Evolutionary conservation across 78 protist genomes (phyloP), one percentile per base, ranked within the genome.

Genomic region (Tieghemostelium lacteum): DNA sequence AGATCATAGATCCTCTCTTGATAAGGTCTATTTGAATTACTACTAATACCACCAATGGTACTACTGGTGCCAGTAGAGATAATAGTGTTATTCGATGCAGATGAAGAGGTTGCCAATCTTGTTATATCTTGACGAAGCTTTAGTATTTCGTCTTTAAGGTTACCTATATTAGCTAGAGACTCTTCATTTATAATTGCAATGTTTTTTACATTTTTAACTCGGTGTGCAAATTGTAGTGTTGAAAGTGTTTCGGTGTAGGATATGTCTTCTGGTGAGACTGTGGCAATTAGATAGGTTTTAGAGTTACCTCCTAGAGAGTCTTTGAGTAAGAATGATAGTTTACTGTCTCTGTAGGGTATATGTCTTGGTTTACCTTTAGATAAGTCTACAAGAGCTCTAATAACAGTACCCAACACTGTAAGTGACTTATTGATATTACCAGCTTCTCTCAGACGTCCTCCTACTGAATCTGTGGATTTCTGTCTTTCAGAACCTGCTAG

Each of bases 401-500:
- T 94, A 28, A 88, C 94, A 45, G 64, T 78, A 8, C 93, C 93
- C 26, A 92, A 85, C 4, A 29, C 10, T 0, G 76, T 52, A 17
- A 94, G 61, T 40, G 87, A 88, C 61, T 88, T 66, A 72, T 95
- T 89, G 28, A 95, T 95, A 72, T 69, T 75, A 34, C 87, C 76
- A 50, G 96, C 94, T 57, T 95, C 97, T 16, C 86, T 86, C 29
- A 95, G 85, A n/a, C 97, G 45, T n/a, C 67, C 45, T 31, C 95
- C 95, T 19, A 86, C 66, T 12, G 94, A 65, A 3, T 85, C 87
- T 1, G 94, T 94, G 34, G 29, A 8, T 72, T 85, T 86, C 66
- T 89, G 94, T 26, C 96, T 52, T 49, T 94, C 96, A 2, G 94
- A 91, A 0, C 96, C 97, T 20, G 97, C 97, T 16, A 95, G 76